Percentiles rank a stretch among this genome's conserved stretches.
Evolutionary conservation across 1,284 basidiomycete genomes (phyloP).

Genomic region (Apiotrichum domesticum): DNA sequence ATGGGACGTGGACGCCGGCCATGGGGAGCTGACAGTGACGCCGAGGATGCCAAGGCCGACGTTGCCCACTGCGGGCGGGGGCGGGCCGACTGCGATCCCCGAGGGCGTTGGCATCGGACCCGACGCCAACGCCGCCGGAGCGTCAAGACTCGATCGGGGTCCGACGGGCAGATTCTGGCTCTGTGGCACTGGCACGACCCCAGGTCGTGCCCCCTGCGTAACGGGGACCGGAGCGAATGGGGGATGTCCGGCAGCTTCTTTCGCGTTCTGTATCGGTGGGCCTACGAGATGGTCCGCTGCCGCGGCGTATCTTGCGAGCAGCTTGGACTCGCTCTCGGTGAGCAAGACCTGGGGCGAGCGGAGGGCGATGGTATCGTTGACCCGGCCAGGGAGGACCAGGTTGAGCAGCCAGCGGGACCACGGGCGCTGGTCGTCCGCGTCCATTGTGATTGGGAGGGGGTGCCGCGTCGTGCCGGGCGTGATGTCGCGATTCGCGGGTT

Average conservation of each 20-base stretch:
- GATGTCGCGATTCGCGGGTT: no score
- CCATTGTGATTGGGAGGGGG: no score
- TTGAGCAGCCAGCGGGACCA: conserved; percentile 14
- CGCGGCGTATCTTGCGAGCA: conserved; percentile 1
- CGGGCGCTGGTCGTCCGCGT: neutral
- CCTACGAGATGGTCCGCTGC: conserved; percentile 2
- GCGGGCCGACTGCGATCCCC: neutral
- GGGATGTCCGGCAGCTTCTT: no score
- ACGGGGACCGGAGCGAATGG: neutral
- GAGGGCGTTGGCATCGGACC: neutral
- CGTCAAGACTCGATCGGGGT: no score
- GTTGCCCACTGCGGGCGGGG: neutral
- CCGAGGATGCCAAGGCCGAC: conserved; percentile 1
- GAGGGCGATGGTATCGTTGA: conserved; percentile 2
- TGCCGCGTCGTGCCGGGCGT: no score
- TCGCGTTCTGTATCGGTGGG: neutral
- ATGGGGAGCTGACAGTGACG: neutral
- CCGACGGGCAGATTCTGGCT: no score
- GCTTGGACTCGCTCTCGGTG: conserved; percentile 1
- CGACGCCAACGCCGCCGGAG: no score
- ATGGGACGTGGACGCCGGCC: neutral
- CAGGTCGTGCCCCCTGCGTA: neutral
- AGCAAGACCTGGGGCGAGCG: conserved; percentile 2
- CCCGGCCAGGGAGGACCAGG: conserved; percentile 5
- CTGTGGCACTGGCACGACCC: no score